Base-by-base conservation (phyloP, 805 yeast genomes). In the Blastobotrys peoriensis region DNA sequence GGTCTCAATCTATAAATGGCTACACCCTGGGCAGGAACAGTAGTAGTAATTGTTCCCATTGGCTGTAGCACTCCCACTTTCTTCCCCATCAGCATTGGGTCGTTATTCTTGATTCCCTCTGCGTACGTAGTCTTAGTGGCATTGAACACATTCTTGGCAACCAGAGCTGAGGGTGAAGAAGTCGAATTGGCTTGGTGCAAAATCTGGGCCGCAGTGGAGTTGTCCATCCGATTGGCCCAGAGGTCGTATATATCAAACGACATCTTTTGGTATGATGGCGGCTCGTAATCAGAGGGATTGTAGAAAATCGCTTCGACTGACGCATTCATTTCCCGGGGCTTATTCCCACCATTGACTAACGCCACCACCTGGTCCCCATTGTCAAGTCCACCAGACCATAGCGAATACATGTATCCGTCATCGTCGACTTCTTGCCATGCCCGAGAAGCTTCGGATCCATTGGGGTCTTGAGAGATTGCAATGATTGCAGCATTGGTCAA, bases 391-490 rank as follows among this genome's bases (percentile, higher is more conserved):
- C 40, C 40, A 10, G 38, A 38, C 45, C 45, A 42, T 20, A 42
- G 36, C 33, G 10, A 33, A n/a, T n/a, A n/a, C 17, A 30, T 36
- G 20, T 19, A 36, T 19, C 17, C 40, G 35, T 25, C 30, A 30
- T 20, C 40, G 28, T 20, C n/a, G 15, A n/a, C 10, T 28, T 15
- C 21, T 16, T 36, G 6, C 27, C 39, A 22, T 3, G 23, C 39
- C 3, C 40, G 36, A 5, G 17, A n/a, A 2, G 40, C 40, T 2
- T 35, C 36, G 20, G 40, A 15, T 3, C 53, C 50, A 6, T 27
- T 9, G 2, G 51, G 47, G 43, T 57, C 60, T 41, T 57, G 59
- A 33, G 51, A 53, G 20, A 57, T 44, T 16, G 54, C 57, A 38
- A 47, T 50, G 33, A 48, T 46, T 40, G 40, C 45, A 9, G 45